Base-by-base conservation (phyloP, 768 basidiomycete species). In the Nevesoporus exiguus region DNA sequence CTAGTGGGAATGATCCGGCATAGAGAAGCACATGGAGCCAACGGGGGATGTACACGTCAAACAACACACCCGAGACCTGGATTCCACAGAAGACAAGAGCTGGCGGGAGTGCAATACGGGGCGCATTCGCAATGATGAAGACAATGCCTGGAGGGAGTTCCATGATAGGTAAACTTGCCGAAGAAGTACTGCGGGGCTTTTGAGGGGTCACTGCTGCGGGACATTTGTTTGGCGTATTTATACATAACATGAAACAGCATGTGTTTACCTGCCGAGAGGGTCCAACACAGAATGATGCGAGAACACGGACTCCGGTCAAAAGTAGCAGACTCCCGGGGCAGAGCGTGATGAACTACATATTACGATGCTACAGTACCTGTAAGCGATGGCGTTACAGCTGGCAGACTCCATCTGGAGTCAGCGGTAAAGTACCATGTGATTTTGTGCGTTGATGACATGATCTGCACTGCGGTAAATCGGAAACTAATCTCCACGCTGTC, bases 101-200 rank as follows among this genome's bases (percentile, higher is more conserved):
- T 10, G 64, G 66, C 10, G 59, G 61, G 29, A 62, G 30, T 8
- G 55, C 8, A 5, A 71, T 39, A 14, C 54, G 63, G 6, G 64
- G 69, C 11, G 70, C 57, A n/a, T 66, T 65, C 33, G 54, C 50
- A 15, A 61, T 22, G 43, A 72, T 46, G 45, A 66, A 69, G 15
- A 61, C 53, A 37, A 70, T 59, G 30, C 74, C 72, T 8, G 74
- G 74, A 6, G 74, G 71, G 0, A 73, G 60, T n/a, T 58, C 52
- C 67, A 69, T 71, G 51, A 34, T 36, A 49, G n/a, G 11, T 22
- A 19, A 41, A 40, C 47, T 55, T 29, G 33, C 13, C 31, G 19
- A 11, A 21, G 13, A 15, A 22, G 27, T 14, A 31, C 29, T 9
- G 42, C 11, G 6, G 25, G 30, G 27, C 10, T 45, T 33, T 47